Evolutionary conservation across 768 basidiomycete species (phyloP).

Genomic region (Mycena galopus): DNA sequence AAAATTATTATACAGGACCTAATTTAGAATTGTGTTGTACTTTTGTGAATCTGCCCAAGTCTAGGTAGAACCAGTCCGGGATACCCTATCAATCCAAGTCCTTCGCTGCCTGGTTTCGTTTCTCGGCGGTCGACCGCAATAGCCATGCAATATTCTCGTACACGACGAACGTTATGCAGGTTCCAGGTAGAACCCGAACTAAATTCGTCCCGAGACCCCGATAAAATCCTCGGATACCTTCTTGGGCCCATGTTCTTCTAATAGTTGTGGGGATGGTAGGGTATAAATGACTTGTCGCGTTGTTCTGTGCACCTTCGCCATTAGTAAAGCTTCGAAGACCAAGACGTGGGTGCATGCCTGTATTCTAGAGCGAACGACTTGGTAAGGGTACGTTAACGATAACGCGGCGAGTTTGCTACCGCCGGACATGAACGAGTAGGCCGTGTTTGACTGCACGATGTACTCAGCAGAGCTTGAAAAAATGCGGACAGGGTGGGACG

Average conservation of each 20-base stretch:
- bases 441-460: constrained; percentile 79
- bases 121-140: constrained; percentile 74
- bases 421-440: constrained; percentile 94
- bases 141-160: constrained; percentile 95
- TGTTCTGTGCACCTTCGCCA: constrained; percentile 60
- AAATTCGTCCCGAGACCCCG: constrained; percentile 95
- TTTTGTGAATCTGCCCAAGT: constrained; percentile 11
- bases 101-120: constrained; percentile 50
- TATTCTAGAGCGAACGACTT: constrained; percentile 94
- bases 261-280: constrained; percentile 89
- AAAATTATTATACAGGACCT: constrained; percentile 31
- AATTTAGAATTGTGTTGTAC: constrained; percentile 19
- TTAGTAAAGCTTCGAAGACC: constrained; percentile 8
- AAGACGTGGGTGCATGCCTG: constrained; percentile 68
- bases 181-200: constrained; percentile 94
- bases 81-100: background rate
- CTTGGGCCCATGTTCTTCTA: constrained; percentile 82
- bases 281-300: constrained; percentile 75
- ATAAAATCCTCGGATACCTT: constrained; percentile 91
- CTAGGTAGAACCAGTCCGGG: no score
- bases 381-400: constrained; percentile 93
- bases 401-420: constrained; percentile 90
- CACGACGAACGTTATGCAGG: constrained; percentile 97
- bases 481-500: background rate
- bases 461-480: constrained; percentile 13